A percentile compares a stretch with the other conserved stretches of the same genome.
Conservation (phyloP, 2,329 filamentous ascomycete genomes). For the Daldinia sp. region DNA sequence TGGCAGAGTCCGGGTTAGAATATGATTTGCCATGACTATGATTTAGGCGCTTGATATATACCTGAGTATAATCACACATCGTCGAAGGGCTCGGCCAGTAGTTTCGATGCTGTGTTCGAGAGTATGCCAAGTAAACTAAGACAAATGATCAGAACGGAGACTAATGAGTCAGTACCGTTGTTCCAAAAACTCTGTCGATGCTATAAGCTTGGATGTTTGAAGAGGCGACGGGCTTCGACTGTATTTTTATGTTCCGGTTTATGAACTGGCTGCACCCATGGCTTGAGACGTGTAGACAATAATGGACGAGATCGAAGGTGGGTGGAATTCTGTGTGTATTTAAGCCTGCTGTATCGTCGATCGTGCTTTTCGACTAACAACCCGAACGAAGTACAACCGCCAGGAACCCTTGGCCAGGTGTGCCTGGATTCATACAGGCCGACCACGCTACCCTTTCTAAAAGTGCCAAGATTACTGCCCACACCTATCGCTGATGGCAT, state of each 20-base stretch:
- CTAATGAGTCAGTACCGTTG: neutral
- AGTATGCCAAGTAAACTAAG: neutral
- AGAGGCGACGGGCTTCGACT: neutral
- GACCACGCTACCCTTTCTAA: constrained; percentile 39
- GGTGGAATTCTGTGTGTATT: constrained; percentile 42
- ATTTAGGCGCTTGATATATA: constrained; percentile 32
- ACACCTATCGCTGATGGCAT: constrained; percentile 39
- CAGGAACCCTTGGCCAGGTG: constrained; percentile 43
- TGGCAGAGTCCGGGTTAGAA: constrained; percentile 31
- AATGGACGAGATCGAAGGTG: constrained; percentile 33
- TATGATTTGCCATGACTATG: neutral
- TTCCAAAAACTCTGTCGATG: neutral
- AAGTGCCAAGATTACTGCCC: constrained; percentile 36
- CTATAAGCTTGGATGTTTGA: neutral
- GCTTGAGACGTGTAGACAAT: constrained; percentile 13
- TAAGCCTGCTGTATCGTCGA: constrained; percentile 42
- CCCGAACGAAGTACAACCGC: constrained; percentile 38
- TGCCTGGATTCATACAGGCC: constrained; percentile 44
- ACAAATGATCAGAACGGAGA: neutral
- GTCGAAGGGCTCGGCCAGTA: constrained; percentile 13
- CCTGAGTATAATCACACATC: constrained; percentile 54
- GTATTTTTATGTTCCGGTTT: neutral
- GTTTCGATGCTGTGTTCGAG: neutral
- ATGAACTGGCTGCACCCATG: constrained; percentile 13
- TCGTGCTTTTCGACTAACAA: constrained; percentile 38